Evolutionary conservation across 495 filamentous ascomycete genomes (phyloP).

Genomic region (Staphylotrichum tortipilum): DNA sequence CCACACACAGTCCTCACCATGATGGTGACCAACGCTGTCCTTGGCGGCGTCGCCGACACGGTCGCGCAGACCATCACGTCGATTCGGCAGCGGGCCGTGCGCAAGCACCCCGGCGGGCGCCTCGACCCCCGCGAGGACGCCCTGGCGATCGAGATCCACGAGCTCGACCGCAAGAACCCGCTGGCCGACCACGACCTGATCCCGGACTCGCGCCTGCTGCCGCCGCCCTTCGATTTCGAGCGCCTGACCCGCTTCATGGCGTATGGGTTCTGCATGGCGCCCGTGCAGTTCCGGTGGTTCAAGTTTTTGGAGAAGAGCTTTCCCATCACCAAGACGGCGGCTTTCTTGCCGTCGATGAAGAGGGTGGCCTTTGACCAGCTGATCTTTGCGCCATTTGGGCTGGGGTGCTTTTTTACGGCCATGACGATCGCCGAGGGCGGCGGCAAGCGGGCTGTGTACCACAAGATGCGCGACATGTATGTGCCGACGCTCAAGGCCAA

Average conservation of each 20-base stretch:
- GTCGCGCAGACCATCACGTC: slow-evolving; percentile 89
- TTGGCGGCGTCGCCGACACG: slow-evolving; percentile 80
- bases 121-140: slow-evolving; percentile 53
- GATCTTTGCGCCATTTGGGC: slow-evolving; percentile 88
- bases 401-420: slow-evolving; percentile 84
- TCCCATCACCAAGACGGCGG: slow-evolving; percentile 69
- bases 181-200: slow-evolving; percentile 59
- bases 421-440: slow-evolving; percentile 97
- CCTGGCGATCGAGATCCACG: slow-evolving; percentile 80
- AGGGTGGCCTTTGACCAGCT: slow-evolving; percentile 88
- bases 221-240: slow-evolving; percentile 91
- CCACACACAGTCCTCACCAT: slow-evolving; percentile 90
- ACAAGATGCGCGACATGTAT: slow-evolving; percentile 91
- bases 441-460: slow-evolving; percentile 63
- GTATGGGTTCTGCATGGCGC: slow-evolving; percentile 93
- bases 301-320: slow-evolving; percentile 74
- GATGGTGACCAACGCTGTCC: slow-evolving; percentile 94
- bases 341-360: slow-evolving; percentile 72
- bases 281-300: slow-evolving; percentile 96
- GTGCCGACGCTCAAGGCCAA: slow-evolving; percentile 91
- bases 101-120: slow-evolving; percentile 39
- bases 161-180: slow-evolving; percentile 77
- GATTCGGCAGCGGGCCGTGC: slow-evolving; percentile 57
- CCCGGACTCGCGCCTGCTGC: slow-evolving; percentile 49
- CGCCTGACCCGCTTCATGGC: slow-evolving; percentile 88